Evolutionary conservation across 106 monocot species (phyloP).

Genomic region (Ottelia alismoides): DNA sequence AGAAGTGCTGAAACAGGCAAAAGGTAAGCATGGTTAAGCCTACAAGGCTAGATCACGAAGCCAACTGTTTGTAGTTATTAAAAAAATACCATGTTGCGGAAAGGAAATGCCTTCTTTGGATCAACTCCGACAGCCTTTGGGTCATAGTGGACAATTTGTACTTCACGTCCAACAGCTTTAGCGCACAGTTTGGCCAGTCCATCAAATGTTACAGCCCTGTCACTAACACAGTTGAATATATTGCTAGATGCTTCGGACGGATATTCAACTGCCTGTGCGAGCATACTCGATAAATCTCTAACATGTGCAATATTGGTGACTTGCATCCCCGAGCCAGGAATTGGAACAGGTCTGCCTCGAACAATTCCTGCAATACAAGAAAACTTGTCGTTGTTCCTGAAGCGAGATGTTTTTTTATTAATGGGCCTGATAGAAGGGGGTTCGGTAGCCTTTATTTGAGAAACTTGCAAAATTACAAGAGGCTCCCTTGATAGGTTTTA

Average conservation of each 20-base stretch:
- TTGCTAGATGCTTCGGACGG: slow-evolving; percentile 39
- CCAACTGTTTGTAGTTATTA: too few species aligned
- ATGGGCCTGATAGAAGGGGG: too few species aligned
- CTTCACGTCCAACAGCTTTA: slow-evolving; percentile 53
- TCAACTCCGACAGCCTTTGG: slow-evolving; percentile 80
- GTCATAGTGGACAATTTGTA: slow-evolving; percentile 66
- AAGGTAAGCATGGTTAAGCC: too few species aligned
- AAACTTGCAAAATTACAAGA: too few species aligned
- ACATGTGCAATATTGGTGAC: slow-evolving; percentile 85
- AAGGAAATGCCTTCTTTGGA: slow-evolving; percentile 95
- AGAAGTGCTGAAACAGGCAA: slow-evolving; percentile 99
- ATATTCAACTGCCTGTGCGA: slow-evolving; percentile 49
- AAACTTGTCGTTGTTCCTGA: too few species aligned
- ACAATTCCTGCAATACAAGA: slow-evolving; percentile 91
- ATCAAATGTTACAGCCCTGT: slow-evolving; percentile 73
- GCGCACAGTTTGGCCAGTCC: slow-evolving; percentile 74
- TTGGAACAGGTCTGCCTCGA: slow-evolving; percentile 59
- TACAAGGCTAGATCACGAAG: too few species aligned
- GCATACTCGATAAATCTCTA: slow-evolving; percentile 90
- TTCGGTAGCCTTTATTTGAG: too few species aligned
- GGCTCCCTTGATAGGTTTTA: too few species aligned
- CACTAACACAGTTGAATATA: slow-evolving; percentile 89
- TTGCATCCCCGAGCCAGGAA: slow-evolving; percentile 97
- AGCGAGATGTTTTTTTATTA: too few species aligned
- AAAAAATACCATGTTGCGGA: slow-evolving; percentile 75